Conservation (phyloP, 2,329 filamentous ascomycete genomes). For the Exophiala aquamarina region DNA sequence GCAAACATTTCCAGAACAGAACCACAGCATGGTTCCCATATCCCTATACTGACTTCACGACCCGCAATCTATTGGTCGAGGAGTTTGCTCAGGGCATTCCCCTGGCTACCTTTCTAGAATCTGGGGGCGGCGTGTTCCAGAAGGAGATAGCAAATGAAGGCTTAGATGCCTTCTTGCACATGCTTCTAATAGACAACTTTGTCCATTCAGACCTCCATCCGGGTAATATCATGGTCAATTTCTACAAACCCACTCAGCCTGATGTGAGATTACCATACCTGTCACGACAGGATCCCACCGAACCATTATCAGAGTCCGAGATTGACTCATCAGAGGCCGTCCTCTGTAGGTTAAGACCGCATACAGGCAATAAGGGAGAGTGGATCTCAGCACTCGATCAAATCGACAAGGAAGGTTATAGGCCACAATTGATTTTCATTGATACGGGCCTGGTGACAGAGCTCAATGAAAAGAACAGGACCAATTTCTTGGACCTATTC, state of each 20-base stretch:
- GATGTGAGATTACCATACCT: conserved; percentile 58
- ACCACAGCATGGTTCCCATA: conserved; percentile 97
- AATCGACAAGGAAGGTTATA: conserved; percentile 83
- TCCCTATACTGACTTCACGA: conserved; percentile 89
- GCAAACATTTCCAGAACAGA: conserved; percentile 83
- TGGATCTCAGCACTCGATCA: conserved; percentile 75
- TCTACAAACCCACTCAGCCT: conserved; percentile 79
- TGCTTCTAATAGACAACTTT: conserved; percentile 97
- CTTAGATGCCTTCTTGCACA: conserved; percentile 90
- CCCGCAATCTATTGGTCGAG: conserved; percentile 86
- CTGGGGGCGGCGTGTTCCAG: conserved; percentile 89
- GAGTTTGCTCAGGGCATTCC: conserved; percentile 96
- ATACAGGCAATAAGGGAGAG: conserved; percentile 63
- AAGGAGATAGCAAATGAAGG: conserved; percentile 93
- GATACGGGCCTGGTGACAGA: conserved; percentile 95
- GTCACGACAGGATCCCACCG: conserved; percentile 37
- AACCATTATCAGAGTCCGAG: conserved; percentile 50
- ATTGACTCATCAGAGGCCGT: conserved; percentile 86
- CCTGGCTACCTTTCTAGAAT: conserved; percentile 83
- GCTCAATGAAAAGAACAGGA: conserved; percentile 79
- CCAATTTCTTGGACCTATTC: conserved; percentile 94
- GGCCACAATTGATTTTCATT: conserved; percentile 94
- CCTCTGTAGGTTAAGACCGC: conserved; percentile 73
- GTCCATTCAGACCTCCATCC: conserved; percentile 95
- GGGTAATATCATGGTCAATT: conserved; percentile 99